Percentiles rank a stretch among this genome's conserved stretches.
phyloP scores from a whole-genome alignment of 2,329 filamentous ascomycete species.

The Botryotinia globosa region DNA sequence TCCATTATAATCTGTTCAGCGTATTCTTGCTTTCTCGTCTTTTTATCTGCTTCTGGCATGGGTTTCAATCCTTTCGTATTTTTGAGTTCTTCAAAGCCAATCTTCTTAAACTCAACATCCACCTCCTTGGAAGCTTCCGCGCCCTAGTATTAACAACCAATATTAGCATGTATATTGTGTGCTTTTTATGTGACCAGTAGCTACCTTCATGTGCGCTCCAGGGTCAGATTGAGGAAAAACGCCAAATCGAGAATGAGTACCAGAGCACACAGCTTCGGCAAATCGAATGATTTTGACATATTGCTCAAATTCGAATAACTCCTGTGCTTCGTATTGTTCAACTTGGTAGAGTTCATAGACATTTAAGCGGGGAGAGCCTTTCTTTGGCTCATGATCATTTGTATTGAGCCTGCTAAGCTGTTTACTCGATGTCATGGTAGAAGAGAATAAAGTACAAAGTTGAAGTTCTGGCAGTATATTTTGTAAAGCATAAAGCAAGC shows the following conservation, averaged over 20 bases:
- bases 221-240: background rate
- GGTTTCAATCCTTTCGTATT: background rate
- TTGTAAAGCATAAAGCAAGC: background rate
- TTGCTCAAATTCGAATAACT: conserved; percentile 4
- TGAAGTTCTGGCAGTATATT: background rate
- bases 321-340: background rate
- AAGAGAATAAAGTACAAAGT: background rate
- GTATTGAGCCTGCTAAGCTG: too few species aligned
- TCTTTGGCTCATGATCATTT: background rate
- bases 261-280: conserved; percentile 8
- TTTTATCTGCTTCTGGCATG: background rate
- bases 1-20: background rate
- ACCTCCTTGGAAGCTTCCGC: background rate
- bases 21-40: background rate
- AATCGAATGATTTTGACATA: conserved; percentile 14
- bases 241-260: conserved; percentile 9
- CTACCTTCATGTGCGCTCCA: background rate
- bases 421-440: conserved; percentile 2
- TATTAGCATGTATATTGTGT: background rate
- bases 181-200: background rate
- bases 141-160: background rate
- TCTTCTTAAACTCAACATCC: background rate
- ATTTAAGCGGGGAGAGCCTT: background rate
- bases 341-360: background rate
- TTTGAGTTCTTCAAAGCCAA: background rate